These are phyloP conservation scores for Arabidopsis arenosa DNA, from an alignment of 345 rosid genomes.

Conservation along the genomic window DNA sequence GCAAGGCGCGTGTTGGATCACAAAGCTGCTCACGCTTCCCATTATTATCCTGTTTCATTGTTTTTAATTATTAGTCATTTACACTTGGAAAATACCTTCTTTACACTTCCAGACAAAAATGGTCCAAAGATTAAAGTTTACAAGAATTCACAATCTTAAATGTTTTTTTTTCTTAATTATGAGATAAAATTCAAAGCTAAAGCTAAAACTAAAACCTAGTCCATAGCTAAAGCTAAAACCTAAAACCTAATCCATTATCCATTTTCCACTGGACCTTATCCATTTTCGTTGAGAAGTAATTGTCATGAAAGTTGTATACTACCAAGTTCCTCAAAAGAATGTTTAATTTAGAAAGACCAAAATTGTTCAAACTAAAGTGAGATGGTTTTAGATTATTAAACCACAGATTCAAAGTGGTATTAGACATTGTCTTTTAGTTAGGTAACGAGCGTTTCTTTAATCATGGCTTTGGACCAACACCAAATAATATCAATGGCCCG, in stretches of 20 bases:
- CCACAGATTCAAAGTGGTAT: slow-evolving; percentile 13
- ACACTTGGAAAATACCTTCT: neutral
- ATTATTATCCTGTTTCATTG: slow-evolving; percentile 70
- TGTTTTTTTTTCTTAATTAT: neutral
- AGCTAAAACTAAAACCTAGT: neutral
- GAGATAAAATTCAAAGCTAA: neutral
- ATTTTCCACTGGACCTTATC: neutral
- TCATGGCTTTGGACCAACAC: neutral
- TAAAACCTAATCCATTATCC: neutral
- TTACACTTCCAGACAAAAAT: neutral
- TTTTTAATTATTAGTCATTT: neutral
- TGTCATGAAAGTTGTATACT: neutral
- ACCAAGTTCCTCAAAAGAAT: too few relatives aligned
- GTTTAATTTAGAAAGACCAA: neutral
- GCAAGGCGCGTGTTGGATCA: slow-evolving; percentile 58
- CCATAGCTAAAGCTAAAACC: neutral
- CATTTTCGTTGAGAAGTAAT: slow-evolving; percentile 4
- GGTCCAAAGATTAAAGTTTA: neutral
- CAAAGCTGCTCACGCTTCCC: slow-evolving; percentile 70
- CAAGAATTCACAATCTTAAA: neutral
- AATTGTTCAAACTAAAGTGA: neutral
- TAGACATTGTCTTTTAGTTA: slow-evolving; percentile 2
- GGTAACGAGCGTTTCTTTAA: neutral
- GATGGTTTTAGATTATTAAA: slow-evolving; percentile 3
- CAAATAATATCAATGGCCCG: neutral